Conservation (phyloP, 2,329 filamentous ascomycete species). For the Zymoseptoria pseudotritici region DNA sequence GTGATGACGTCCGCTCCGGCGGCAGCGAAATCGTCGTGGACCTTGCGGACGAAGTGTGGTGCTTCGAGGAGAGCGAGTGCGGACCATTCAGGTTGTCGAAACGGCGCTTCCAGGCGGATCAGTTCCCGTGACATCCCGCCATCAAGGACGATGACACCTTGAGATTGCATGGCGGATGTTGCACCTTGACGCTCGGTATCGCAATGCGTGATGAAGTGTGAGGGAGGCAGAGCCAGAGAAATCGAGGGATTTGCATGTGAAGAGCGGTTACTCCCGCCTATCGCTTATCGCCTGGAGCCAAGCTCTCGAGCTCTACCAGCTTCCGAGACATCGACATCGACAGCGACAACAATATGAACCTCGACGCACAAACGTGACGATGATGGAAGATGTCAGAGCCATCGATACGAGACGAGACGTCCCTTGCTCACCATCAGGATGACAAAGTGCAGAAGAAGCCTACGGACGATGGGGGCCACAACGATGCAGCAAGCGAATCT, state of each 20-base stretch:
- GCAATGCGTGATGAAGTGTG: too few species aligned
- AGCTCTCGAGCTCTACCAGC: neutral
- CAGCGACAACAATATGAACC: neutral
- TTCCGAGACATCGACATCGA: neutral
- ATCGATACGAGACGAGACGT: neutral
- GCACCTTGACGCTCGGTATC: too few species aligned
- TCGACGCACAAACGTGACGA: neutral
- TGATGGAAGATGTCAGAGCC: neutral
- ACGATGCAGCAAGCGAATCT: neutral
- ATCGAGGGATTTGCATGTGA: neutral
- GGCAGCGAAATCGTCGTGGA: slow-evolving; percentile 1
- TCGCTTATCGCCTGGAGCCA: neutral
- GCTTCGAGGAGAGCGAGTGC: slow-evolving; percentile 3
- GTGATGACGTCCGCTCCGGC: slow-evolving; percentile 3
- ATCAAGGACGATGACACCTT: neutral
- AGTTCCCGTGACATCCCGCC: slow-evolving; percentile 5
- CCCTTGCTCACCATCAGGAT: neutral
- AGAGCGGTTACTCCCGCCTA: neutral
- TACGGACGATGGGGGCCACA: neutral
- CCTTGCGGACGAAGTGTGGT: neutral
- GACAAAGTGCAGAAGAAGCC: neutral
- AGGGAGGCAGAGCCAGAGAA: neutral
- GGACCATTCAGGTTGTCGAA: slow-evolving; percentile 6
- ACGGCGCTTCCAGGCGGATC: slow-evolving; percentile 3
- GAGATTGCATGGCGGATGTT: neutral